These are phyloP conservation scores for Nakazawaea ishiwadae DNA, from an alignment of 805 yeast genomes.

Conservation along the genomic window DNA sequence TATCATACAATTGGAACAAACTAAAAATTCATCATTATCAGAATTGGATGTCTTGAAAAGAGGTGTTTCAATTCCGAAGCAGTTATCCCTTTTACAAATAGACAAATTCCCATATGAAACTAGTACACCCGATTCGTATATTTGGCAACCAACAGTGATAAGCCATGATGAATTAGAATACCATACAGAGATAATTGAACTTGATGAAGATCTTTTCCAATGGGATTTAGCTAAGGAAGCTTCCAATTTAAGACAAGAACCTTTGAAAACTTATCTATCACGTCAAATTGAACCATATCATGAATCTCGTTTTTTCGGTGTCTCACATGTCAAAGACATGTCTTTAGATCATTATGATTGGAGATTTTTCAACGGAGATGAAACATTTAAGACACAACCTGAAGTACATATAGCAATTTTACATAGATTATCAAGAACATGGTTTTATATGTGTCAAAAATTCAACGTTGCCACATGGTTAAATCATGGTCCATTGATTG, in stretches of 20 bases:
- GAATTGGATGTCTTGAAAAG: background rate
- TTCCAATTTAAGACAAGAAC: too few relatives aligned
- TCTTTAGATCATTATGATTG: constrained; percentile 33
- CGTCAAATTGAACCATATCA: constrained; percentile 1
- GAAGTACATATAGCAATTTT: constrained; percentile 27
- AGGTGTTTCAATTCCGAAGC: too few relatives aligned
- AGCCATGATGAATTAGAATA: too few relatives aligned
- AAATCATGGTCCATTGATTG: constrained; percentile 18
- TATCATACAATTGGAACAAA: constrained; percentile 1
- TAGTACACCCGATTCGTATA: too few relatives aligned
- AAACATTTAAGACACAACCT: constrained; percentile 26
- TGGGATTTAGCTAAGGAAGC: too few relatives aligned
- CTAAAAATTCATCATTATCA: background rate
- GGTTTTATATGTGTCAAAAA: constrained; percentile 33
- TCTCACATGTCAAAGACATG: constrained; percentile 16
- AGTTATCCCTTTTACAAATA: too few relatives aligned
- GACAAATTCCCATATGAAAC: too few relatives aligned
- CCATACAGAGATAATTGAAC: too few relatives aligned
- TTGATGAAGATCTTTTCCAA: too few relatives aligned
- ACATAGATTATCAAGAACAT: constrained; percentile 31
- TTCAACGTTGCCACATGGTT: constrained; percentile 23
- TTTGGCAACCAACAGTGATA: too few relatives aligned
- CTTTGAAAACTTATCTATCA: too few relatives aligned
- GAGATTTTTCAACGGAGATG: constrained; percentile 26
- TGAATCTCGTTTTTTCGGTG: constrained; percentile 4